Evolutionary conservation across 306 rosid genomes (phyloP).

Genomic region (Morella rubra): DNA sequence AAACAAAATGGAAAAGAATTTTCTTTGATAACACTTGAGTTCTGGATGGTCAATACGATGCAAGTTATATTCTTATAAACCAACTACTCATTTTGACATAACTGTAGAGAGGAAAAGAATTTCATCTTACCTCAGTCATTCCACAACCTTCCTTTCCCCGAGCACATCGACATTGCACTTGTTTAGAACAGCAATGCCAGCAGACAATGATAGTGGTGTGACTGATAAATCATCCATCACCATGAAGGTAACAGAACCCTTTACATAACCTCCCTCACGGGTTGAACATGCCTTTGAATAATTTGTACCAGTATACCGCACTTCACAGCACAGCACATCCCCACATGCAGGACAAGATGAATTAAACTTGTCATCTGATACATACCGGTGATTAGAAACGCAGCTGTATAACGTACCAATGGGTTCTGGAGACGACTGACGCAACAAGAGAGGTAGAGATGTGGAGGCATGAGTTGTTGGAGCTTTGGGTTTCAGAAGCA

Average conservation of each 20-base stretch:
- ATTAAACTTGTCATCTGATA: not conserved
- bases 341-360: not conserved
- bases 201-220: constrained; percentile 35
- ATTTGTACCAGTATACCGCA: not conserved
- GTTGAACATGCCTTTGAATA: not conserved
- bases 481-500: too few relatives aligned
- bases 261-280: constrained; percentile 28
- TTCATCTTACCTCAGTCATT: too few relatives aligned
- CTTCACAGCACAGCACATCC: too few relatives aligned
- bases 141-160: too few relatives aligned
- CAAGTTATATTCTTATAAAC: too few relatives aligned
- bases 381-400: not conserved
- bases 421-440: not conserved
- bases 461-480: too few relatives aligned
- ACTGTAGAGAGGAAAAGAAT: not conserved
- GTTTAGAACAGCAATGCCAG: constrained; percentile 24
- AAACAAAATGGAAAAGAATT: too few relatives aligned
- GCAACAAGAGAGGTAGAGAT: too few relatives aligned
- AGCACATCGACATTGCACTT: constrained; percentile 32
- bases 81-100: too few relatives aligned
- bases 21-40: too few relatives aligned
- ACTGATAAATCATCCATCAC: constrained; percentile 44
- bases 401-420: not conserved
- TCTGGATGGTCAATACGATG: too few relatives aligned
- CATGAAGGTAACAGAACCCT: constrained; percentile 30